Evolutionary conservation across 306 rosid genomes (phyloP), one percentile per base, ranked within the genome.

Genomic region (Abrus pulchellus): DNA sequence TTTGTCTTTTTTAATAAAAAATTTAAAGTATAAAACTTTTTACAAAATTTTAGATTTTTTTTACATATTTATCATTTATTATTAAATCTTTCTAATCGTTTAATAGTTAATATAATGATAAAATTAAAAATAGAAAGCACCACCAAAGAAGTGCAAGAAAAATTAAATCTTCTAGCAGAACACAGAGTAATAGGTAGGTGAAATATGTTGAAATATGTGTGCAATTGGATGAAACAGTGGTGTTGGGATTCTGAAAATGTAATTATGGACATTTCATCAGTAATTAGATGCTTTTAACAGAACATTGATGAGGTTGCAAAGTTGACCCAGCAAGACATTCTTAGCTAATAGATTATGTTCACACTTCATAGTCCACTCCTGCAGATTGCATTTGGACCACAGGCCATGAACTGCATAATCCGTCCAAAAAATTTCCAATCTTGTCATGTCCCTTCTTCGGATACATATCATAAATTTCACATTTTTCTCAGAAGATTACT

Each of bases 321-420:
- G 57, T 59, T 12, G 20, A 73, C 28, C 7, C 12, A 43, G 40
- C 66, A 72, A 72, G 40, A 72, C 32, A 72, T 54, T 72, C 34
- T 36, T 53, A 36, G 38, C 3, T 20, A 20, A 20, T 34, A 52
- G 68, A 74, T 74, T 74, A 1, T 9, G 60, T 62, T 77, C 74
- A 62, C 72, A 76, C 62, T 53, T 12, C 28, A 49, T 33, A 50
- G 40, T 63, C 80, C 30, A 63, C 0, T 13, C 80, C 32, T 76
- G 54, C 29, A 36, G 32, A 49, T 64, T 64, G 53, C 74, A 36
- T 27, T 63, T 52, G 81, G 65, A 77, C 64, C 81, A 77, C 49
- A 60, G 9, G 55, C 50, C 10, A n/a, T 9, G 0, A 72, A 36
- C 41, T 43, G 20, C 27, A 62, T 3, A 11, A 2, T 49, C 44